Percentiles rank a stretch among this genome's conserved stretches.
phyloP scores from a whole-genome alignment of 345 rosid species.

The Limnanthes douglasii region DNA sequence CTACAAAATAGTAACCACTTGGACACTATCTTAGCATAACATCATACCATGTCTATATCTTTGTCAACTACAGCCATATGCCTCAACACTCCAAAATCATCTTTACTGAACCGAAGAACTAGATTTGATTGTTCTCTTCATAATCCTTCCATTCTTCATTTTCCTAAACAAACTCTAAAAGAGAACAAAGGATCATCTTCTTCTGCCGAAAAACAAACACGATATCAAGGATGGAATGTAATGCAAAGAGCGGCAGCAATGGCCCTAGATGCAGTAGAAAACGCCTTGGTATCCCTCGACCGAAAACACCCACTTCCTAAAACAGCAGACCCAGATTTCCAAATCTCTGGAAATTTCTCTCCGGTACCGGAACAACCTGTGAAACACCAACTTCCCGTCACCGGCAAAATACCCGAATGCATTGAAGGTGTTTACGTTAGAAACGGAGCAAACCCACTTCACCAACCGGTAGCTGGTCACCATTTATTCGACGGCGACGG shows the following conservation, averaged over 20 bases:
- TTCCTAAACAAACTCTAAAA: slow-evolving; percentile 22
- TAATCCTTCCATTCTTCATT: slow-evolving; percentile 37
- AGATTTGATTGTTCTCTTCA: slow-evolving; percentile 29
- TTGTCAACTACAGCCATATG: no score
- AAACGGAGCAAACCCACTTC: slow-evolving; percentile 86
- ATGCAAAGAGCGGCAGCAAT: slow-evolving; percentile 40
- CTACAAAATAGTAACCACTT: no score
- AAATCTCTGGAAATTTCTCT: slow-evolving; percentile 71
- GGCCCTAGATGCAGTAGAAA: slow-evolving; percentile 45
- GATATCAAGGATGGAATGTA: slow-evolving; percentile 28
- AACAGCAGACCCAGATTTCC: slow-evolving; percentile 56
- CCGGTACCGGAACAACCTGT: slow-evolving; percentile 65
- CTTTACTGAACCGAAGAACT: no score
- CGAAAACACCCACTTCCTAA: slow-evolving; percentile 47
- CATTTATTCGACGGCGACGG: slow-evolving; percentile 91
- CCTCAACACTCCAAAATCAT: no score
- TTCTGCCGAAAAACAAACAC: slow-evolving; percentile 10
- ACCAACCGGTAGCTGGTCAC: slow-evolving; percentile 74
- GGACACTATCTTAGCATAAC: no score
- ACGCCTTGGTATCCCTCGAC: slow-evolving; percentile 40
- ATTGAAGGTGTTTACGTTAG: slow-evolving; percentile 61
- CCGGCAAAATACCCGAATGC: slow-evolving; percentile 46
- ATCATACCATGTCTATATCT: no score
- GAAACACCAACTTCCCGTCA: slow-evolving; percentile 32
- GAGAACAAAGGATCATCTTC: slow-evolving; percentile 11